Percentiles rank a stretch among this genome's conserved stretches.
Conservation (phyloP, 768 basidiomycete genomes). For the Piloderma croceum region DNA sequence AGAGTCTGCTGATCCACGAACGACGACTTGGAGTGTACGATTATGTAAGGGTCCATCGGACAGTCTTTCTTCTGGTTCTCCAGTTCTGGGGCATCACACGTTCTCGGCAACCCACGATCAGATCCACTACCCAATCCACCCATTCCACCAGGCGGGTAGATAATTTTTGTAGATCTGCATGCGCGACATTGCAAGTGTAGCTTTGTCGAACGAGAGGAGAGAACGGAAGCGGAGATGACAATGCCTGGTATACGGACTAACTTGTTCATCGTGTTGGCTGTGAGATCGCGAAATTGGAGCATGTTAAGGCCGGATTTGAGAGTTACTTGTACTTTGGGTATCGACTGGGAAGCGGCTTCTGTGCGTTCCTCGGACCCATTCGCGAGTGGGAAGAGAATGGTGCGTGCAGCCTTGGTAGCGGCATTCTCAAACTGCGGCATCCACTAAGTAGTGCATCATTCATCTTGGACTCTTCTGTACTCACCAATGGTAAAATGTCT, state of each 20-base stretch:
- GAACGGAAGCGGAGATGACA: slow-evolving; percentile 92
- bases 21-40: slow-evolving; percentile 87
- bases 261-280: slow-evolving; percentile 91
- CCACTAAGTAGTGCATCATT: neutral
- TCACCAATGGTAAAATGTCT: slow-evolving; percentile 81
- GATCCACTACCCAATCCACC: slow-evolving; percentile 86
- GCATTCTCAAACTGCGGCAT: slow-evolving; percentile 81
- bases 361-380: slow-evolving; percentile 39
- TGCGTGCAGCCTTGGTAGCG: slow-evolving; percentile 75
- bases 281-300: slow-evolving; percentile 89
- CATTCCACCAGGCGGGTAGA: slow-evolving; percentile 72
- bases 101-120: slow-evolving; percentile 78
- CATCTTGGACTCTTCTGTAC: slow-evolving; percentile 16
- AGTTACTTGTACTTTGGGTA: slow-evolving; percentile 80
- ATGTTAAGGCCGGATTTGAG: slow-evolving; percentile 88
- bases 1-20: slow-evolving; percentile 96
- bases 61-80: slow-evolving; percentile 92
- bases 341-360: slow-evolving; percentile 39
- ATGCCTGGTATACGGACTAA: slow-evolving; percentile 97
- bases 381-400: slow-evolving; percentile 79
- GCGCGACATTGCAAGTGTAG: slow-evolving; percentile 90
- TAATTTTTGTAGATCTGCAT: slow-evolving; percentile 73
- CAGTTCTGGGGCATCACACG: slow-evolving; percentile 75
- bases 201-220: slow-evolving; percentile 89
- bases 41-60: slow-evolving; percentile 91